Conservation (phyloP, 208 protist genomes). For the Trypanosoma brucei region DNA sequence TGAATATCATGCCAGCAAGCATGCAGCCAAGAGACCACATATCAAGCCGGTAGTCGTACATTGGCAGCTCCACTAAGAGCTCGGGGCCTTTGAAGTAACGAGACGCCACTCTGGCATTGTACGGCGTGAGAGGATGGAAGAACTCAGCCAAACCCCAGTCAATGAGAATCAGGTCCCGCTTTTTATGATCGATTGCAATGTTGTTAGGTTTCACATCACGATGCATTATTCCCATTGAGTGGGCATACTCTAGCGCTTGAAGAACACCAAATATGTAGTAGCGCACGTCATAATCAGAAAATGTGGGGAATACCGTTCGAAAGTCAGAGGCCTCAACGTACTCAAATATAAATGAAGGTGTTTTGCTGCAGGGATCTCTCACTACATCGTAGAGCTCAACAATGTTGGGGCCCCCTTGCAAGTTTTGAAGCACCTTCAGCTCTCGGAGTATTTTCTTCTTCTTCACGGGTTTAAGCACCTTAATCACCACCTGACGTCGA, state of each 20-base stretch:
- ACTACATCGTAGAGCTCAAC: conserved; percentile 98
- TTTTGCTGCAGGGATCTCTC: conserved; percentile 96
- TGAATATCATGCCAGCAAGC: conserved; percentile 99
- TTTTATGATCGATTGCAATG: conserved; percentile 98
- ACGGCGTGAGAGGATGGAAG: conserved; percentile 96
- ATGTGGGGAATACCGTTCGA: conserved; percentile 94
- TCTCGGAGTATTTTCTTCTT: conserved; percentile 99
- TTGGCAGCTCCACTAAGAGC: conserved; percentile 96
- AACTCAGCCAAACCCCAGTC: conserved; percentile 99
- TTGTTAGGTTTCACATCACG: conserved; percentile 99
- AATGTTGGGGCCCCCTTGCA: conserved; percentile 98
- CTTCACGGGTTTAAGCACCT: conserved; percentile 99
- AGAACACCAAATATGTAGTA: conserved; percentile 98
- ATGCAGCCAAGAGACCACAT: conserved; percentile 99
- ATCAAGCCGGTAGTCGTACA: conserved; percentile 99
- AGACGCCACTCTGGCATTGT: conserved; percentile 99
- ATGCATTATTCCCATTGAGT: conserved; percentile 99
- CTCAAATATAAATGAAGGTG: conserved; percentile 99
- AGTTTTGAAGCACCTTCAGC: conserved; percentile 98
- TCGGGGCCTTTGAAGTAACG: conserved; percentile 99
- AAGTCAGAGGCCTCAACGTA: conserved; percentile 98
- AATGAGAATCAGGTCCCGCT: conserved; percentile 95
- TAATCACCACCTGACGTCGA: conserved; percentile 94
- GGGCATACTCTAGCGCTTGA: conserved; percentile 94
- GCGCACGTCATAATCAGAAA: conserved; percentile 97